These are phyloP conservation scores for Clarkia xantiana DNA, from an alignment of 345 rosid species.

Conservation along the genomic window DNA sequence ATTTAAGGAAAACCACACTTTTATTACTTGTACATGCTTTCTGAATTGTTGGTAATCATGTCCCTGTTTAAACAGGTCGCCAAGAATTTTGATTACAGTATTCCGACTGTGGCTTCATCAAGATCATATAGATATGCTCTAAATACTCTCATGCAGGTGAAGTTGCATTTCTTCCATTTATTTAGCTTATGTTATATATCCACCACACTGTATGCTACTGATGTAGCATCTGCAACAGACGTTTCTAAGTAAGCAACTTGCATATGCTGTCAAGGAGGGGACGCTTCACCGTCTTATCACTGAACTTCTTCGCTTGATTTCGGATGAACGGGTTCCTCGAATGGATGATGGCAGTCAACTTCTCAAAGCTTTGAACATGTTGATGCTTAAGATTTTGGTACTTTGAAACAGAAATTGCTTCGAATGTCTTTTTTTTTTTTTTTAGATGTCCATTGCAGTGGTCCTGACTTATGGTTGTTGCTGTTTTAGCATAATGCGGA, in stretches of 20 bases:
- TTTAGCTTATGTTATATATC: too few relatives aligned
- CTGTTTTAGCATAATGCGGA: slow-evolving; percentile 87
- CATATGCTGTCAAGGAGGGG: slow-evolving; percentile 80
- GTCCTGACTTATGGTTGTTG: slow-evolving; percentile 8
- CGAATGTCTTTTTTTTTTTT: slow-evolving; percentile 1
- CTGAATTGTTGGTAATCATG: neutral
- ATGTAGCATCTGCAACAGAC: slow-evolving; percentile 40
- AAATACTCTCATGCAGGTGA: slow-evolving; percentile 98
- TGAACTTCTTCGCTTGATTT: slow-evolving; percentile 92
- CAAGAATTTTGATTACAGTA: slow-evolving; percentile 88
- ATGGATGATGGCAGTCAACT: slow-evolving; percentile 99
- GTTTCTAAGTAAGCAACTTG: slow-evolving; percentile 84
- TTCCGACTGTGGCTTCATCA: slow-evolving; percentile 87
- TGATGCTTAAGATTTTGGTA: slow-evolving; percentile 99
- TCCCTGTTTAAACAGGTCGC: slow-evolving; percentile 50
- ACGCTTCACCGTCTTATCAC: slow-evolving; percentile 92
- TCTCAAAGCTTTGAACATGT: slow-evolving; percentile 86
- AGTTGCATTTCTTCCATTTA: neutral
- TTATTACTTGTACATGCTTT: neutral
- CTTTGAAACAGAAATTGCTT: slow-evolving; percentile 5
- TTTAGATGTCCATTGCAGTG: neutral
- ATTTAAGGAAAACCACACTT: neutral
- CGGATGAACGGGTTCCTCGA: slow-evolving; percentile 98
- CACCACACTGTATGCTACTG: neutral
- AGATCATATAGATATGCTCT: slow-evolving; percentile 96